Conservation (phyloP, 2,329 filamentous ascomycete genomes). For the Neopestalotiopsis rosae region DNA sequence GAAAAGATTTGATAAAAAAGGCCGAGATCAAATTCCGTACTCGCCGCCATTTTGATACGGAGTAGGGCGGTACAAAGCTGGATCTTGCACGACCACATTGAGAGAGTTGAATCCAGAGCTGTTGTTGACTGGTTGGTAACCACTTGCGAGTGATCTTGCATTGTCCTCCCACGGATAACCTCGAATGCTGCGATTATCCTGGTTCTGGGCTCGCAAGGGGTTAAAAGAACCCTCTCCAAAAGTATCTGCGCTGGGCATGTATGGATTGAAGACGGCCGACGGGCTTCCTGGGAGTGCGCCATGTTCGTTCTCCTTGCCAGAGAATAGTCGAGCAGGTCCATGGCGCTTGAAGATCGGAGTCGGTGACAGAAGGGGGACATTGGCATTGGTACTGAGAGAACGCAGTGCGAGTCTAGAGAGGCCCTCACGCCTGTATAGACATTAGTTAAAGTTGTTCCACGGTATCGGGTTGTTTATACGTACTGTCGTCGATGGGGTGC, state of each 20-base stretch:
- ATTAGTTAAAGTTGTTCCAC: slow-evolving; percentile 29
- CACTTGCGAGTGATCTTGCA: slow-evolving; percentile 24
- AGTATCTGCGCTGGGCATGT: slow-evolving; percentile 32
- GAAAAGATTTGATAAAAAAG: neutral
- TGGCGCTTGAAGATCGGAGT: slow-evolving; percentile 33
- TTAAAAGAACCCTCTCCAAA: slow-evolving; percentile 35
- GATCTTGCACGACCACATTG: neutral
- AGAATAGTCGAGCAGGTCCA: slow-evolving; percentile 26
- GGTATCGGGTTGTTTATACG: neutral
- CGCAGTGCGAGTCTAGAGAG: slow-evolving; percentile 43
- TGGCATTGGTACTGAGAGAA: slow-evolving; percentile 45
- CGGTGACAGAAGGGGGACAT: slow-evolving; percentile 37
- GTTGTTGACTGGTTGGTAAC: slow-evolving; percentile 35
- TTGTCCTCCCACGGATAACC: slow-evolving; percentile 35
- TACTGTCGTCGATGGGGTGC: slow-evolving; percentile 24
- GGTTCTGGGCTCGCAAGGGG: slow-evolving; percentile 38
- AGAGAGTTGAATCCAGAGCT: slow-evolving; percentile 17
- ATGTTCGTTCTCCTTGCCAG: slow-evolving; percentile 39
- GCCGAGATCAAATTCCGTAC: neutral
- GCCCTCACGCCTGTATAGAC: slow-evolving; percentile 18
- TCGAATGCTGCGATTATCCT: slow-evolving; percentile 34
- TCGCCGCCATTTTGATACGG: neutral
- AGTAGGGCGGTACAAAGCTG: neutral
- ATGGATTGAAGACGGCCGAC: slow-evolving; percentile 31
- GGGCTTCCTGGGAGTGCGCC: slow-evolving; percentile 28